Percentiles rank a stretch among this genome's conserved stretches.
Evolutionary conservation across 495 filamentous ascomycete genomes (phyloP).

Genomic region (Aspergillus indologenus): DNA sequence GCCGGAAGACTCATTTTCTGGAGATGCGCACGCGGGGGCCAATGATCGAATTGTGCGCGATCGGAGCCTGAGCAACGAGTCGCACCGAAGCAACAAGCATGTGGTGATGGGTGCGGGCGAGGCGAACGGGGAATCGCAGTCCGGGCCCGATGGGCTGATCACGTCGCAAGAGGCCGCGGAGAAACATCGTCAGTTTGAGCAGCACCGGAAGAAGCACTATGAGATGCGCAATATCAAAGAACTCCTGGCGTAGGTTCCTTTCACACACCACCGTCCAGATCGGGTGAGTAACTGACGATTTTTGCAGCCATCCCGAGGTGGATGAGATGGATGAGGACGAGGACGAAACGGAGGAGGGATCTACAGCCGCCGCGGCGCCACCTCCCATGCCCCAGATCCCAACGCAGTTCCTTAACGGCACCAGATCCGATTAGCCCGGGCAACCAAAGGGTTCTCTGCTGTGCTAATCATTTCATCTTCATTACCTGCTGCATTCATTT

Average conservation of each 20-base stretch:
- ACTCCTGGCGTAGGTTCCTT: conserved; percentile 68
- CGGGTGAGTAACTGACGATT: conserved; percentile 9
- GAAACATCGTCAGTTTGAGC: conserved; percentile 88
- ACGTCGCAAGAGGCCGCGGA: conserved; percentile 74
- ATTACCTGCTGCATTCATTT: conserved; percentile 1
- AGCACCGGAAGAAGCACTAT: conserved; percentile 91
- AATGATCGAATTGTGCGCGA: conserved; percentile 45
- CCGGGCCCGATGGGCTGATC: conserved; percentile 55
- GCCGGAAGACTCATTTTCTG: conserved; percentile 63
- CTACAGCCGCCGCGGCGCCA: conserved; percentile 15
- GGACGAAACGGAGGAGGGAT: conserved; percentile 27
- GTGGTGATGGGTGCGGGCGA: conserved; percentile 72
- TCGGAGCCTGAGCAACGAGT: conserved; percentile 45
- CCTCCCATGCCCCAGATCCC: conserved; percentile 39
- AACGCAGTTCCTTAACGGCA: conserved; percentile 23
- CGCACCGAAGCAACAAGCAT: conserved; percentile 62
- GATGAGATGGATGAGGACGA: conserved; percentile 54
- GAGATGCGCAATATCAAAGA: conserved; percentile 96
- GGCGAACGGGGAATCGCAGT: conserved; percentile 50
- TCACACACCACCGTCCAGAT: neutral
- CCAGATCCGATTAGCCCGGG: conserved; percentile 7
- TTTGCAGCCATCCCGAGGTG: conserved; percentile 43
- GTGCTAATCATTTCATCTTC: neutral
- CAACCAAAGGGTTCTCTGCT: neutral
- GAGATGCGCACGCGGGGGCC: conserved; percentile 19